These are phyloP conservation scores for Mycena latifolia DNA, from an alignment of 768 basidiomycete genomes.

Conservation along the genomic window DNA sequence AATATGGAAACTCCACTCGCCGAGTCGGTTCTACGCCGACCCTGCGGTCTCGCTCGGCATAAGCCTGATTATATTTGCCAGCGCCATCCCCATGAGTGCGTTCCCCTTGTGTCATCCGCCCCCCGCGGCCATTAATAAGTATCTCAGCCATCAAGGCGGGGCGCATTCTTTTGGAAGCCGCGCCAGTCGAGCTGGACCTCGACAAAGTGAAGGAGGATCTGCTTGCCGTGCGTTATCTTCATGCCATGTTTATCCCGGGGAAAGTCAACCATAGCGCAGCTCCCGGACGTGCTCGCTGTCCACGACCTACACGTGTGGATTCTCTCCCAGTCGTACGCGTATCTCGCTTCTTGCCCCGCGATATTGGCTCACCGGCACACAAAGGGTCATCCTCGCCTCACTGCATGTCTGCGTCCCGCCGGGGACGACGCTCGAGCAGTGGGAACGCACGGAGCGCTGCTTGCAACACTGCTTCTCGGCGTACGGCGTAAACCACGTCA, in stretches of 20 bases:
- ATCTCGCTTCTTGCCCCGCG: conserved; percentile 1
- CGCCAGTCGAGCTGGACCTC: conserved; percentile 63
- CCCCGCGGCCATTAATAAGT: conserved; percentile 4
- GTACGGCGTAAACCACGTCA: conserved; percentile 67
- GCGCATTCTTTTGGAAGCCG: conserved; percentile 65
- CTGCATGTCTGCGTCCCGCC: conserved; percentile 65
- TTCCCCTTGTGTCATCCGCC: conserved; percentile 4
- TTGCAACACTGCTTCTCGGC: conserved; percentile 65
- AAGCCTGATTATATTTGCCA: conserved; percentile 64
- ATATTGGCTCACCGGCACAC: background rate
- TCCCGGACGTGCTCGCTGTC: conserved; percentile 59
- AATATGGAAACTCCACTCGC: conserved; percentile 60
- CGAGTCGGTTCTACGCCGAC: conserved; percentile 65
- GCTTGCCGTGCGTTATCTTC: conserved; percentile 49
- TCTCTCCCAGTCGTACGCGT: conserved; percentile 64
- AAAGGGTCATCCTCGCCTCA: conserved; percentile 63
- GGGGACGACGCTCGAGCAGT: conserved; percentile 61
- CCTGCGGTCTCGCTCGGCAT: conserved; percentile 64
- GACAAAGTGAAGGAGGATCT: conserved; percentile 63
- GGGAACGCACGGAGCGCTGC: conserved; percentile 62
- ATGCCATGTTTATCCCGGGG: background rate
- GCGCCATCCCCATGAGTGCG: conserved; percentile 66
- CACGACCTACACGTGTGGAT: conserved; percentile 71
- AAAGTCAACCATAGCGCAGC: conserved; percentile 41
- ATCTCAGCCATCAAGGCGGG: conserved; percentile 57